Evolutionary conservation across 164 flowering plant species (phyloP), one percentile per base, ranked within the genome.

Genomic region (Sedum album): DNA sequence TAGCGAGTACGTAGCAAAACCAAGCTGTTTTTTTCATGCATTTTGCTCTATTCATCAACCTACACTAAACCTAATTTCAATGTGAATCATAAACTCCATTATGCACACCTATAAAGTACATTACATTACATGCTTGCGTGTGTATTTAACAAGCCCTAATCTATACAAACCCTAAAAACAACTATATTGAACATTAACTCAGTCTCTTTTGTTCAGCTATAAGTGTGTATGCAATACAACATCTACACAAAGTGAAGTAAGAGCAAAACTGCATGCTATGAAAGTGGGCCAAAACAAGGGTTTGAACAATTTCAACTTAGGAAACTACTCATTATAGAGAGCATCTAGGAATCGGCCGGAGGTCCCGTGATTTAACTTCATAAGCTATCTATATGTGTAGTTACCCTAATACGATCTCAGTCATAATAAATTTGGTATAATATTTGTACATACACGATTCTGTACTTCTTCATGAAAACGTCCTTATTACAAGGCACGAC

Each of bases 291-390:
- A 57, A 57, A 28, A 57, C 31, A 26, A 57, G 62, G 33, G 18
- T 25, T 55, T 25, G 31, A 57, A 57, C 14, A 57, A 4, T 57
- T 57, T 57, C 62, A 57, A 57, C 62, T 57, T 57, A 57, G 33
- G 62, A 49, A 14, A 57, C 62, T 57, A 57, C 60, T 7, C 33
- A 26, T 26, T 57, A 30, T 14, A 26, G 62, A 57, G 1, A 11
- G 6, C 1, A 4, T 57, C 33, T 57, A 57, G 62, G 33, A 23
- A 28, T 15, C 28, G 60, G 31, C 60, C 14, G 60, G 62, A 26
- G 33, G 62, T 57, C 62, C 62, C 62, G 33, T 57, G 33, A 57
- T 21, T 57, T 57, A 55, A 55, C 60, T 55, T 55, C 60, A 17
- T 49, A 55, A 55, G 28, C 4, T 55, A 51, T 21, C 7, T 21